Evolutionary conservation across 352 stramenopile genomes (phyloP).

Genomic region (Saprolegnia diclina): DNA sequence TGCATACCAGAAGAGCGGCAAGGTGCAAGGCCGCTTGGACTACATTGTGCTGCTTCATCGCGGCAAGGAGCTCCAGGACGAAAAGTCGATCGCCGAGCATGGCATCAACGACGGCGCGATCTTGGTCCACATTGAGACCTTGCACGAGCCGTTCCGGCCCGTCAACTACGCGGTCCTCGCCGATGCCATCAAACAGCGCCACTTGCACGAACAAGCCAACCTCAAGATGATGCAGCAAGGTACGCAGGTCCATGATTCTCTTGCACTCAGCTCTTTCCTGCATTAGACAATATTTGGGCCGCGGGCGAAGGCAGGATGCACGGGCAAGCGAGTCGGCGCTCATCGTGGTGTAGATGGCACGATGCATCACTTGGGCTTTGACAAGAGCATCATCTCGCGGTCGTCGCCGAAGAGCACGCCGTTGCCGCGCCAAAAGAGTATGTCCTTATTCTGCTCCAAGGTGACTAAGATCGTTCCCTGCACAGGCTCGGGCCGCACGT

Average conservation of each 20-base stretch:
- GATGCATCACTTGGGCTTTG: constrained; percentile 70
- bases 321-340: background rate
- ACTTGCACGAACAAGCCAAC: constrained; percentile 75
- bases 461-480: background rate
- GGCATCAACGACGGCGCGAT: constrained; percentile 69
- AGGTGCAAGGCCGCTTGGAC: constrained; percentile 57
- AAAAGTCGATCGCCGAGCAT: constrained; percentile 78
- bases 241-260: constrained; percentile 11
- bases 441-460: background rate
- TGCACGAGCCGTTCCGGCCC: constrained; percentile 80
- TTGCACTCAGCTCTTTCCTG: background rate
- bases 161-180: constrained; percentile 82
- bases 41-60: constrained; percentile 83
- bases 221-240: constrained; percentile 81
- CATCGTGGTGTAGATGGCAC: constrained; percentile 46
- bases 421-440: constrained; percentile 12
- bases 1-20: constrained; percentile 67
- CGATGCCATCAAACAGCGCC: constrained; percentile 66
- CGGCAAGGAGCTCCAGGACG: constrained; percentile 75
- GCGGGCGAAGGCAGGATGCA: constrained; percentile 37
- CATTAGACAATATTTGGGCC: constrained; percentile 79
- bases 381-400: constrained; percentile 77
- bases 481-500: constrained; percentile 42
- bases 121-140: constrained; percentile 78
- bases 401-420: constrained; percentile 49